Evolutionary conservation across 495 filamentous ascomycete species (phyloP).

Genomic region (Penicillium psychrofluorescens): DNA sequence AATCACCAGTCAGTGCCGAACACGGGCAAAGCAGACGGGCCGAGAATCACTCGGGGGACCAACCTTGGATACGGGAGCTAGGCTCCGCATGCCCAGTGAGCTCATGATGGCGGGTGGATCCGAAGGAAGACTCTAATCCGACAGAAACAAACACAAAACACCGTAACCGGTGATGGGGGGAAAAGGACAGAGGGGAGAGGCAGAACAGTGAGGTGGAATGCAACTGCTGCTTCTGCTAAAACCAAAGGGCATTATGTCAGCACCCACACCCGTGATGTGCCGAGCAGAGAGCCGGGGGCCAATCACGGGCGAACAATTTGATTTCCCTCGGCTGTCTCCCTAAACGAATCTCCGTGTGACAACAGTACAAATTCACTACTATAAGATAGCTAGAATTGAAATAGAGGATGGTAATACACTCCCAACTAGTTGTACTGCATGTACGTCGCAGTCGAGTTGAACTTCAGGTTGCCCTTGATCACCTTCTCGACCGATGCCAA

Average conservation of each 20-base stretch:
- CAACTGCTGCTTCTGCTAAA: conserved; percentile 10
- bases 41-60: conserved; percentile 19
- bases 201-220: conserved; percentile 12
- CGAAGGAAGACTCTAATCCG: conserved; percentile 25
- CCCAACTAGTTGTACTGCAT: conserved; percentile 91
- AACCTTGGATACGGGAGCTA: conserved; percentile 52
- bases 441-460: conserved; percentile 97
- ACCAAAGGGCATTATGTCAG: no score
- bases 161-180: neutral
- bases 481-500: conserved; percentile 97
- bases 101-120: conserved; percentile 44
- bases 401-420: conserved; percentile 14
- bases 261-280: no score
- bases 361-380: no score
- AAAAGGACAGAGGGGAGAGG: conserved; percentile 12
- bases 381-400: no score
- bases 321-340: no score
- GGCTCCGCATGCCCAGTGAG: conserved; percentile 52
- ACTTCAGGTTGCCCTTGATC: conserved; percentile 98
- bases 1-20: conserved; percentile 14
- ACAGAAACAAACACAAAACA: conserved; percentile 12
- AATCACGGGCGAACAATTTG: no score
- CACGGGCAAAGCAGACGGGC: conserved; percentile 4
- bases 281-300: no score
- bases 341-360: no score